These are phyloP conservation scores for Durusdinium trenchii DNA, from an alignment of 73 alveolate species.

Conservation along the genomic window DNA sequence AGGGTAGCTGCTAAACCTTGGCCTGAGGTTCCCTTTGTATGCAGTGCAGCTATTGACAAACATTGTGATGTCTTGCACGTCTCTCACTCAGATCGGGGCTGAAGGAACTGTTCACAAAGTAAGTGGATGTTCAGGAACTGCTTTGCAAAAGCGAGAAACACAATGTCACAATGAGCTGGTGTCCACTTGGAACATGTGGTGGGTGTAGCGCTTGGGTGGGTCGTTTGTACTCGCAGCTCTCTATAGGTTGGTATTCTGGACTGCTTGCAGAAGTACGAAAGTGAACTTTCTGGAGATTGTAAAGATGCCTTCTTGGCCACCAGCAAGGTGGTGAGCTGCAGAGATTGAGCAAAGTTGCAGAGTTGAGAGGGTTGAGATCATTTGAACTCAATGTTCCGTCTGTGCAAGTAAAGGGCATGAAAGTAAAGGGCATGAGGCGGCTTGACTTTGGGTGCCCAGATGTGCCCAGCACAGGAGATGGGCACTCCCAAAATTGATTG, in stretches of 20 bases:
- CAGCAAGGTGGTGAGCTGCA: slow-evolving; percentile 38
- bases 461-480: not conserved
- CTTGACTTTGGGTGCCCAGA: no score
- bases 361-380: not conserved
- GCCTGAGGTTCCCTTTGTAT: slow-evolving; percentile 55
- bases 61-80: slow-evolving; percentile 64
- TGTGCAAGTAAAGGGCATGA: not conserved
- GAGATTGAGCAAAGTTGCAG: not conserved
- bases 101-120: not conserved
- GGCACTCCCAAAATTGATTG: not conserved
- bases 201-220: not conserved
- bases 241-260: slow-evolving; percentile 54
- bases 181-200: not conserved
- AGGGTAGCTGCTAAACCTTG: no score
- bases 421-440: not conserved
- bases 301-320: slow-evolving; percentile 80
- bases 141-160: not conserved
- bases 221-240: not conserved
- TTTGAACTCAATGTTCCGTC: not conserved
- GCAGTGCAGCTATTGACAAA: slow-evolving; percentile 85
- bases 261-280: slow-evolving; percentile 74
- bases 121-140: not conserved
- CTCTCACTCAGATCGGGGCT: not conserved
- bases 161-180: not conserved
- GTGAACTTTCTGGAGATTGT: slow-evolving; percentile 47